These are phyloP conservation scores for Lantana camara DNA, from an alignment of 257 asterid species.

Conservation along the genomic window DNA sequence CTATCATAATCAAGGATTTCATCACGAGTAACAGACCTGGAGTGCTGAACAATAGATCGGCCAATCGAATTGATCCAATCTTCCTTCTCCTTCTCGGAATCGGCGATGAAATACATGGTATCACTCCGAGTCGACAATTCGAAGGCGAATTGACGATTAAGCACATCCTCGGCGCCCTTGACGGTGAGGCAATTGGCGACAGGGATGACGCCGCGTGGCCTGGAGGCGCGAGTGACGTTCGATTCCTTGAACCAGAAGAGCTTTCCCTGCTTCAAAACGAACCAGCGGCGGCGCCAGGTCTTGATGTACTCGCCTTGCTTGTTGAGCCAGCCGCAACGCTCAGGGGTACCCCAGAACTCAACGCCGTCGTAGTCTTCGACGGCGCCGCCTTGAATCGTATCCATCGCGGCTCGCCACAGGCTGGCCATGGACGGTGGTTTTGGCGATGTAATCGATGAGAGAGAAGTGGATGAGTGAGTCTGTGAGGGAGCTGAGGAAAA, in stretches of 20 bases:
- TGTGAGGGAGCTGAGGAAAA: background rate
- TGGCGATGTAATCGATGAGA: slow-evolving; percentile 11
- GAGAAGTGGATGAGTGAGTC: background rate
- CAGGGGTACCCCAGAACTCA: slow-evolving; percentile 83
- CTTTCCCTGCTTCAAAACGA: slow-evolving; percentile 85
- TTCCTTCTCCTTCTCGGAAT: slow-evolving; percentile 89
- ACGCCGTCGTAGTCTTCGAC: slow-evolving; percentile 72
- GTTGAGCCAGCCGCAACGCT: slow-evolving; percentile 84
- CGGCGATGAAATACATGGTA: slow-evolving; percentile 92
- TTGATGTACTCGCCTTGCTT: slow-evolving; percentile 98
- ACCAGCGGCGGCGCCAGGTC: slow-evolving; percentile 99
- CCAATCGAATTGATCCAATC: slow-evolving; percentile 97
- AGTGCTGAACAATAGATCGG: slow-evolving; percentile 68
- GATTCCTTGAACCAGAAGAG: slow-evolving; percentile 98
- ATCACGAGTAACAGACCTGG: slow-evolving; percentile 79
- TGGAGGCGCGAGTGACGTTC: slow-evolving; percentile 60
- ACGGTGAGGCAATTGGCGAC: slow-evolving; percentile 82
- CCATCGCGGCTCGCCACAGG: slow-evolving; percentile 89
- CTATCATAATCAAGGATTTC: slow-evolving; percentile 84
- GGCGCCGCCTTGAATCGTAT: slow-evolving; percentile 48
- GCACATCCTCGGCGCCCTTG: slow-evolving; percentile 93
- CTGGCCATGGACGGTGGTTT: slow-evolving; percentile 46
- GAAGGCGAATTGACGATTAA: slow-evolving; percentile 78
- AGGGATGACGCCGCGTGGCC: slow-evolving; percentile 84
- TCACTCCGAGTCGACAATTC: slow-evolving; percentile 76